A percentile compares a stretch with the other conserved stretches of the same genome.
Evolutionary conservation across 208 protist genomes (phyloP).

Genomic region (Trypanosoma congolense): DNA sequence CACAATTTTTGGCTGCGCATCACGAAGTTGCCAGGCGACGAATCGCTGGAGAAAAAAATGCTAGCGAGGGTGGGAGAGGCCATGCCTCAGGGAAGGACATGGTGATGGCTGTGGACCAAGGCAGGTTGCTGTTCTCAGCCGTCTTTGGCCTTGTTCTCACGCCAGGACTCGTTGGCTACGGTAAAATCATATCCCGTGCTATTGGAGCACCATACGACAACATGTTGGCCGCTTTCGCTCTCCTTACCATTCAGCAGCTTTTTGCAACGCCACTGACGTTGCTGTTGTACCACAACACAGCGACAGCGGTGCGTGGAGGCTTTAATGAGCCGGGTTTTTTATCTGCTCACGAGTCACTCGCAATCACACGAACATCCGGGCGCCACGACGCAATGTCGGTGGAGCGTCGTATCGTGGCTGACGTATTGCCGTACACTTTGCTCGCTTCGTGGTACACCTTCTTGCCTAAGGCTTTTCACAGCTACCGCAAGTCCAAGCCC

Average conservation of each 20-base stretch:
- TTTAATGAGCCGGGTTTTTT: constrained; percentile 59
- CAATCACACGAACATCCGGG: constrained; percentile 17
- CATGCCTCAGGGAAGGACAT: constrained; percentile 36
- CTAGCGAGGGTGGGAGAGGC: constrained; percentile 9
- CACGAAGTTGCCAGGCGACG: constrained; percentile 37
- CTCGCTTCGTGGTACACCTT: constrained; percentile 69
- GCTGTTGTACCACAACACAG: constrained; percentile 62
- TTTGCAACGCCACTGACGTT: constrained; percentile 56
- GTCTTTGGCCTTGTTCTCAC: constrained; percentile 44
- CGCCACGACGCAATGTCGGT: constrained; percentile 49
- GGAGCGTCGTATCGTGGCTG: constrained; percentile 42
- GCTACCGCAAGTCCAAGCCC: constrained; percentile 33
- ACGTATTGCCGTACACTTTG: constrained; percentile 65
- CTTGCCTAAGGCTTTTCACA: constrained; percentile 37
- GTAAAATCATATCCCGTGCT: constrained; percentile 26
- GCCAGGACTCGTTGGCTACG: constrained; percentile 14
- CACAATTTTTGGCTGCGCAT: constrained; percentile 72
- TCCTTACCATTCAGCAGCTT: constrained; percentile 59
- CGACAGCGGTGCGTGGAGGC: constrained; percentile 54
- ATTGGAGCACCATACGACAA: constrained; percentile 27
- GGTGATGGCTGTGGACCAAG: constrained; percentile 50
- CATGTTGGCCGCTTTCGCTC: constrained; percentile 34
- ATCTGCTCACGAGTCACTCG: constrained; percentile 9
- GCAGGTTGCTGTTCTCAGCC: constrained; percentile 33
- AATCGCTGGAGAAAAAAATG: constrained; percentile 30